phyloP scores from a whole-genome alignment of 1,284 basidiomycete genomes.

The Ustilago vetiveriae region DNA sequence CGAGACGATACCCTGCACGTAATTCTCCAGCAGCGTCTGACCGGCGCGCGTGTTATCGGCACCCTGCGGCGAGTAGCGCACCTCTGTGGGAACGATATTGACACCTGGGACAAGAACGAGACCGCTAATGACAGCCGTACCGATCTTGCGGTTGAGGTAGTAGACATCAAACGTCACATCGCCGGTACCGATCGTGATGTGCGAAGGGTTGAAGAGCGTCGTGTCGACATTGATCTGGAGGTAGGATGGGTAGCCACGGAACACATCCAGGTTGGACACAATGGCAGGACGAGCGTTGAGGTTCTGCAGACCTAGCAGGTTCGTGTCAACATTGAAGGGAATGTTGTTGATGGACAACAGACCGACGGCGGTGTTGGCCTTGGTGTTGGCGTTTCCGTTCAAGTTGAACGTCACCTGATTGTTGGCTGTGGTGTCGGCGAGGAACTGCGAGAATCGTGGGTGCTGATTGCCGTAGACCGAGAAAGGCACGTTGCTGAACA shows the following conservation, averaged over 20 bases:
- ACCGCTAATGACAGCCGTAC: slow-evolving; percentile 73
- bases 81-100: slow-evolving; percentile 69
- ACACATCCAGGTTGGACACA: slow-evolving; percentile 76
- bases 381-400: slow-evolving; percentile 73
- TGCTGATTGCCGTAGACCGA: slow-evolving; percentile 72
- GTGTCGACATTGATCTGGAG: slow-evolving; percentile 76
- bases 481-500: slow-evolving; percentile 75
- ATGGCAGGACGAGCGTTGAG: slow-evolving; percentile 74
- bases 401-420: slow-evolving; percentile 72
- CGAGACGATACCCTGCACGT: slow-evolving; percentile 75
- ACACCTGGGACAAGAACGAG: slow-evolving; percentile 49
- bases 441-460: slow-evolving; percentile 73
- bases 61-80: slow-evolving; percentile 76
- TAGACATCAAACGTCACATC: slow-evolving; percentile 75
- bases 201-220: slow-evolving; percentile 70
- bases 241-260: slow-evolving; percentile 75
- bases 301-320: slow-evolving; percentile 76
- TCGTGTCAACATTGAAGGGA: slow-evolving; percentile 74
- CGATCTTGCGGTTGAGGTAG: slow-evolving; percentile 74
- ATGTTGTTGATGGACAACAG: slow-evolving; percentile 73
- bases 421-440: slow-evolving; percentile 75
- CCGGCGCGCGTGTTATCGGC: slow-evolving; percentile 72
- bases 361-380: slow-evolving; percentile 79
- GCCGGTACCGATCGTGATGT: slow-evolving; percentile 76
- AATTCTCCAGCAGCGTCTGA: slow-evolving; percentile 75